A percentile compares a stretch with the other conserved stretches of the same genome.
Conservation (phyloP, 495 filamentous ascomycete genomes). For the Annulohypoxylon moriforme region DNA sequence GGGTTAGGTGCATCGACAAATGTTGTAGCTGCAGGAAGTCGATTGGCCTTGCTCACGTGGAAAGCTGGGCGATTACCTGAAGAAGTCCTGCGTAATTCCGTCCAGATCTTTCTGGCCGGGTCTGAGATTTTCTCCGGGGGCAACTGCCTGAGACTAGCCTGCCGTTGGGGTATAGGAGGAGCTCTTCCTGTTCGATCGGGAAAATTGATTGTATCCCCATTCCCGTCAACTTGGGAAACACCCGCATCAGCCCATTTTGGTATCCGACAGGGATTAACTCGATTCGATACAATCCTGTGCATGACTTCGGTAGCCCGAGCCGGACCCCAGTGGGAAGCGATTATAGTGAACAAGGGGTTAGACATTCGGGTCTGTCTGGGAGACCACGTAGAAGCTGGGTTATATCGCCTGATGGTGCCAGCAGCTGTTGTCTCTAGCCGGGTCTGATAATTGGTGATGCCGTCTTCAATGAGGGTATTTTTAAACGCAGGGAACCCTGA, state of each 20-base stretch:
- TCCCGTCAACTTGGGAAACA: neutral
- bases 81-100: conserved; percentile 53
- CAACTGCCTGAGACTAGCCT: conserved; percentile 45
- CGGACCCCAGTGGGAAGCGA: conserved; percentile 57
- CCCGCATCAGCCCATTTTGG: neutral
- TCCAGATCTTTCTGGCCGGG: conserved; percentile 61
- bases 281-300: conserved; percentile 46
- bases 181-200: conserved; percentile 31
- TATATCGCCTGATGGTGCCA: conserved; percentile 56
- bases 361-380: conserved; percentile 42
- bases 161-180: conserved; percentile 48
- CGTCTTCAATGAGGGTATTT: conserved; percentile 21
- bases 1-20: conserved; percentile 34
- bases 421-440: conserved; percentile 56
- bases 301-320: conserved; percentile 54
- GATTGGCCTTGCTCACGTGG: conserved; percentile 34
- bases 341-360: conserved; percentile 56
- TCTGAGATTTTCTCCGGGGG: conserved; percentile 45
- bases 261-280: neutral
- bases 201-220: conserved; percentile 15
- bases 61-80: conserved; percentile 41
- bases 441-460: conserved; percentile 48
- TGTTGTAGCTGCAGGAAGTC: conserved; percentile 33
- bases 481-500: conserved; percentile 56
- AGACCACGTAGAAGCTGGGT: conserved; percentile 54